Conservation (phyloP, 2,329 filamentous ascomycete species). For the Tolypocladium ovalisporum region DNA sequence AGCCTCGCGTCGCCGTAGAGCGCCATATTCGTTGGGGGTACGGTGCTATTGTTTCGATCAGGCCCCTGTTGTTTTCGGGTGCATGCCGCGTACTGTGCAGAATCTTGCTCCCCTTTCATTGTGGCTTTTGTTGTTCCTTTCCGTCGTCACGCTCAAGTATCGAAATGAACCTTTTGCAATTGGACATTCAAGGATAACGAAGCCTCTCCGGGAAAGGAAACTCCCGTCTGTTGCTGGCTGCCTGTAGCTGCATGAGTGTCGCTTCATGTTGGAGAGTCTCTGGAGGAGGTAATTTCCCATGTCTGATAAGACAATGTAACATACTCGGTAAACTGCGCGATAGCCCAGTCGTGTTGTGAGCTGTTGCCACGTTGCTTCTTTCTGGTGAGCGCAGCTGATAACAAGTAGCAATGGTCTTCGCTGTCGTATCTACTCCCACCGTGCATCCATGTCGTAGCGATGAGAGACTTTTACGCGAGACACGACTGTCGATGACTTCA, state of each 20-base stretch:
- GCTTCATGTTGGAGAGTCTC: neutral
- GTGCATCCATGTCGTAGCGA: neutral
- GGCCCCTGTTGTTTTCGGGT: neutral
- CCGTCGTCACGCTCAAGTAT: neutral
- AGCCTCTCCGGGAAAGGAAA: neutral
- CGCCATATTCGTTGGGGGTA: too few species aligned
- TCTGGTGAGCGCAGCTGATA: neutral
- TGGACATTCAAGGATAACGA: neutral
- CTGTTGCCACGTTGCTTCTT: neutral
- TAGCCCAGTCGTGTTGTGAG: neutral
- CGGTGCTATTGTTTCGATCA: too few species aligned
- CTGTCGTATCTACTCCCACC: neutral
- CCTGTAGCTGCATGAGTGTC: neutral
- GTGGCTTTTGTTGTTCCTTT: neutral
- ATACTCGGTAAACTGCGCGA: neutral
- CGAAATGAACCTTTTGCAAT: neutral
- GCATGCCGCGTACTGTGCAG: neutral
- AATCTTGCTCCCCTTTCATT: neutral
- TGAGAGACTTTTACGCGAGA: neutral
- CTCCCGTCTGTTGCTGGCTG: neutral
- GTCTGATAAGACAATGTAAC: neutral
- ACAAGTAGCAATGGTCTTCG: neutral
- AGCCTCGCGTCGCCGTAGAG: conserved; percentile 28
- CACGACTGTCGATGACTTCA: neutral
- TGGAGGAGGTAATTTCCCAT: neutral